Conservation (phyloP, 2,329 filamentous ascomycete species). For the Colletotrichum cereale region DNA sequence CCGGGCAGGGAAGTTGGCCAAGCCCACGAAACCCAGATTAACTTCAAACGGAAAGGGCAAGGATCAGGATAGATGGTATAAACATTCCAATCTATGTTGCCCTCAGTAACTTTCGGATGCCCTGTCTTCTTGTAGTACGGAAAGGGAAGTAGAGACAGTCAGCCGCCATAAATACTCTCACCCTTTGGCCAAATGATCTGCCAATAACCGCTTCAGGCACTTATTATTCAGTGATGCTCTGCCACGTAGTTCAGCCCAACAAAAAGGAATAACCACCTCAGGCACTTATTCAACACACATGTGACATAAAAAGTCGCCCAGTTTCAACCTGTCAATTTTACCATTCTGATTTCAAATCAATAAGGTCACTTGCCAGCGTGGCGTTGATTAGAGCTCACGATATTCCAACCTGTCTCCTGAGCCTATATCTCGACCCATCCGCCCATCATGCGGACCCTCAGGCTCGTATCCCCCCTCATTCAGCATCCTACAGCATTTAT, state of each 20-base stretch:
- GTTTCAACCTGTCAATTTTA: neutral
- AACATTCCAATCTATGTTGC: neutral
- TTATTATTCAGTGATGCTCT: neutral
- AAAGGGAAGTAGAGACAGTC: neutral
- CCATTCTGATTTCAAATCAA: slow-evolving; percentile 2
- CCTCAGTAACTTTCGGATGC: neutral
- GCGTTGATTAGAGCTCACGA: neutral
- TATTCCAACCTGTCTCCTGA: neutral
- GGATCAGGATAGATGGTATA: neutral
- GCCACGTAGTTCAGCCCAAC: neutral
- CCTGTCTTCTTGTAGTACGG: neutral
- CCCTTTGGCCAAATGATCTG: neutral
- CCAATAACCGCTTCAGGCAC: neutral
- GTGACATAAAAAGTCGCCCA: neutral
- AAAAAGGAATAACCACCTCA: neutral
- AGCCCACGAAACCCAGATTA: neutral
- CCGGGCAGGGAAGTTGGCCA: neutral
- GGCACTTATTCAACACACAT: slow-evolving; percentile 2
- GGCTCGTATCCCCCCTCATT: neutral
- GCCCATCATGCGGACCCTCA: slow-evolving; percentile 1
- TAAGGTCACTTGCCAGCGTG: neutral
- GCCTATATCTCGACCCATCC: neutral
- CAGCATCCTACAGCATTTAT: neutral
- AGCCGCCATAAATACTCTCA: neutral
- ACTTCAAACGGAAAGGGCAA: neutral